A percentile compares a stretch with the other conserved stretches of the same genome.
Conservation (phyloP, 129 eudicot genomes). For the Flaveria linearis region DNA sequence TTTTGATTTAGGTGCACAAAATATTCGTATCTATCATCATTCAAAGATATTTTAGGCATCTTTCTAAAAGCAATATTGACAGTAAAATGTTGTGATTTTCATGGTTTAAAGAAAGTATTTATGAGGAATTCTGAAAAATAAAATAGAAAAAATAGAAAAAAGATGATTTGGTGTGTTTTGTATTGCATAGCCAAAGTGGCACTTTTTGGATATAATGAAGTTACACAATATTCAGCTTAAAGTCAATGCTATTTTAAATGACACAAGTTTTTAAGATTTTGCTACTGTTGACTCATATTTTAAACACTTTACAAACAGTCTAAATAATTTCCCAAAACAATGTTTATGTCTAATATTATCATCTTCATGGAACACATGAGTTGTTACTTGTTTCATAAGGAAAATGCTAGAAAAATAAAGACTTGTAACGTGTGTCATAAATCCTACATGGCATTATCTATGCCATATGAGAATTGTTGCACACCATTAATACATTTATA, state of each 20-base stretch:
- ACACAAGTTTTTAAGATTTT: not conserved
- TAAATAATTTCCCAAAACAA: not conserved
- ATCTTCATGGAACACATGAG: not conserved
- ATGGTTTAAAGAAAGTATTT: not conserved
- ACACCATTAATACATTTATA: not conserved
- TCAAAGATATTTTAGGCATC: not conserved
- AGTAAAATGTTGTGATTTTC: not conserved
- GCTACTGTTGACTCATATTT: not conserved
- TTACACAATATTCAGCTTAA: not conserved
- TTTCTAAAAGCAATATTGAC: not conserved
- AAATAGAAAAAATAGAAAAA: not conserved
- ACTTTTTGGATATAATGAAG: not conserved
- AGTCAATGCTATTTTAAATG: not conserved
- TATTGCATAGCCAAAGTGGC: not conserved
- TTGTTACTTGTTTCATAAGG: not conserved
- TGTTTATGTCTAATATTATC: not conserved
- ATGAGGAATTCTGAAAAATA: not conserved
- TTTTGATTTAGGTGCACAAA: not conserved
- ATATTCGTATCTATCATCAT: not conserved
- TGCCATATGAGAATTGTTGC: not conserved
- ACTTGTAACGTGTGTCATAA: not conserved
- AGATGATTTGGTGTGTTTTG: not conserved
- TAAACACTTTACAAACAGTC: not conserved
- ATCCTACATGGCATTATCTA: not conserved
- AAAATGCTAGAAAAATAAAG: not conserved